Base-by-base conservation (phyloP, 495 filamentous ascomycete species). In the Hypoxylon lienhwacheense region DNA sequence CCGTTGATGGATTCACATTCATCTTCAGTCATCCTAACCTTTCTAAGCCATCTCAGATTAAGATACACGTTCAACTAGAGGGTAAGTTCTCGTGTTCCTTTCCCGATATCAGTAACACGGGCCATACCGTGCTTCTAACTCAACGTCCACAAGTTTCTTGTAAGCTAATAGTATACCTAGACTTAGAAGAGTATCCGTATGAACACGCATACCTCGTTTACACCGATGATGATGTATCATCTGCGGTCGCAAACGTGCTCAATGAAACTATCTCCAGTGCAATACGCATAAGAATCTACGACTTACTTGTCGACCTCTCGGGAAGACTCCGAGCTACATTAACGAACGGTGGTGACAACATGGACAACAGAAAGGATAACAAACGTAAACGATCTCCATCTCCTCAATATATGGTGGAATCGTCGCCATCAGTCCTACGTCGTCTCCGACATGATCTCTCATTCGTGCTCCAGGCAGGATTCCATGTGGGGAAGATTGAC, bases 401-500 rank as follows among this genome's bases (percentile, higher is more conserved):
- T 16, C 10, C 11, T 14, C 5, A 20, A 15, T 22, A 47, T 6
- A 10, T 24, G 16, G 3, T 5, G 15, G 28, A 11, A 21, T 36
- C 16, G 25, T 32, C 53, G 32, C 22, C 40, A 51, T 7, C 8
- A 15, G 2, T 61, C 24, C 20, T 59, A 6, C 49, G 59, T 21
- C 70, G 77, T 22, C 72, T 95, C 12, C 78, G 78, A 22, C 61
- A 62, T 5, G 91, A 97, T 67, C 74, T 97, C 3, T 73, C 70
- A 32, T 61, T 61, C 4, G 84, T 74, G 4, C 85, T 82, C 58
- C 44, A 73, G 1, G 83, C 86, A 10, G 91, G 90, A 0, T 92
- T 90, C 70, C 88, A 81, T 46, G 74, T 90, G n/a, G 89, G 88
- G 2, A 73, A 81, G 26, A 63, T 87, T 5, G 81, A 78, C 7